A percentile compares a stretch with the other conserved stretches of the same genome.
Evolutionary conservation across 2,329 filamentous ascomycete species (phyloP).

Genomic region (Penicillium hesseltinei): DNA sequence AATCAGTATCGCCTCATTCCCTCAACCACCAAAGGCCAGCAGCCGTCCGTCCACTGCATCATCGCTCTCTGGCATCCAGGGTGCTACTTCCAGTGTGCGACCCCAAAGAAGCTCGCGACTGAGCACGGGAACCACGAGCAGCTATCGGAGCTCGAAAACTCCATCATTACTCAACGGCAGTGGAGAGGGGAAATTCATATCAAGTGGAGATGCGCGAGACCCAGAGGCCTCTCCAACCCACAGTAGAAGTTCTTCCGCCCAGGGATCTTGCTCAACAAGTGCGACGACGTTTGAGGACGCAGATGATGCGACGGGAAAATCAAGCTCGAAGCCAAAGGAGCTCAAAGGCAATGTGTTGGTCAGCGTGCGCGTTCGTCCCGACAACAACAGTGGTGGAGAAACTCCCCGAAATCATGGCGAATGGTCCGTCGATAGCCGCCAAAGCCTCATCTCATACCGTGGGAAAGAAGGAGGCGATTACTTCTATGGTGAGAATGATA

Average conservation of each 20-base stretch:
- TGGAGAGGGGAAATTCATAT: constrained; percentile 72
- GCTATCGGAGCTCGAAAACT: constrained; percentile 52
- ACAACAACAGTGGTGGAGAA: constrained; percentile 58
- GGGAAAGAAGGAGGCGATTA: constrained; percentile 93
- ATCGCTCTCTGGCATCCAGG: constrained; percentile 38
- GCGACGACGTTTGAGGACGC: constrained; percentile 84
- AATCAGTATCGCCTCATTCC: constrained; percentile 91
- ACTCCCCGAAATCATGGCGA: constrained; percentile 69
- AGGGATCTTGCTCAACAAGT: constrained; percentile 88
- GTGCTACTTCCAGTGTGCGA: constrained; percentile 41
- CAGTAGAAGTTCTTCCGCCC: constrained; percentile 86
- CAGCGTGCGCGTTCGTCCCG: constrained; percentile 88
- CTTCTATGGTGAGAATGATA: constrained; percentile 68
- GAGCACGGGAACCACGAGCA: constrained; percentile 54
- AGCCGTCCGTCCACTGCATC: constrained; percentile 62
- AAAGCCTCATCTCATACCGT: constrained; percentile 75
- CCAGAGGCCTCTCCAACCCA: constrained; percentile 81
- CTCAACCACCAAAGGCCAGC: constrained; percentile 75
- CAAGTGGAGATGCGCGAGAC: constrained; percentile 61
- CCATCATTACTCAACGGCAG: constrained; percentile 78
- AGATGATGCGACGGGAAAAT: constrained; percentile 52
- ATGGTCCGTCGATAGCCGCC: constrained; percentile 87
- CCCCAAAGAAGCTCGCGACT: constrained; percentile 57
- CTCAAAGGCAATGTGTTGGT: constrained; percentile 93
- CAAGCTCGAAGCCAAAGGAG: constrained; percentile 55